Evolutionary conservation across 2,329 filamentous ascomycete genomes (phyloP).

Genomic region (Alternaria consortialis): DNA sequence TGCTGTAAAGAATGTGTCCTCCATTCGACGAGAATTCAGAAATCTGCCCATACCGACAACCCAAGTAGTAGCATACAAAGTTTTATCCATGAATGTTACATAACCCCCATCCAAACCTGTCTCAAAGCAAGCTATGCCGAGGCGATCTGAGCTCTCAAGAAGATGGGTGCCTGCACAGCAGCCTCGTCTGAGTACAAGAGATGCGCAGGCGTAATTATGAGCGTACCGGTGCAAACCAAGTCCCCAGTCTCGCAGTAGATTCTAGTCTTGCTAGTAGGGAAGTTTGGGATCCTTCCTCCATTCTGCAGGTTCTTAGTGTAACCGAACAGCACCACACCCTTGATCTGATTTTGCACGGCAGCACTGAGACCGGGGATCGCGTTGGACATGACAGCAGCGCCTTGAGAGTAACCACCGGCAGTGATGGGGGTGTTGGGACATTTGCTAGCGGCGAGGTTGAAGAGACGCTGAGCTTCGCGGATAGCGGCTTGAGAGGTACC

Average conservation of each 20-base stretch:
- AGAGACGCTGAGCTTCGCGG: slow-evolving; percentile 40
- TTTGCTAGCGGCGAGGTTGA: slow-evolving; percentile 46
- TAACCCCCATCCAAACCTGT: not conserved
- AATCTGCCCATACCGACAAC: not conserved
- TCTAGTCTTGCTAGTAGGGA: slow-evolving; percentile 40
- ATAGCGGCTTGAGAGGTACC: slow-evolving; percentile 46
- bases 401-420: slow-evolving; percentile 53
- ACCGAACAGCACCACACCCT: slow-evolving; percentile 50
- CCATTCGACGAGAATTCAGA: not conserved
- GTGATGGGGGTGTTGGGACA: slow-evolving; percentile 51
- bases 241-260: slow-evolving; percentile 47
- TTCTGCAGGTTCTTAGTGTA: slow-evolving; percentile 51
- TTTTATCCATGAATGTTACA: not conserved
- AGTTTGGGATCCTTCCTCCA: slow-evolving; percentile 44
- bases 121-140: not conserved
- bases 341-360: slow-evolving; percentile 41
- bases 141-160: slow-evolving; percentile 21
- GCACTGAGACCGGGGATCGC: slow-evolving; percentile 37
- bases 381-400: slow-evolving; percentile 47
- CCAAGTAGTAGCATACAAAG: not conserved
- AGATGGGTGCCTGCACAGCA: slow-evolving; percentile 29
- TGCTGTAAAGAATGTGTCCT: not conserved
- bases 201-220: slow-evolving; percentile 43
- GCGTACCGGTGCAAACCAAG: slow-evolving; percentile 43
- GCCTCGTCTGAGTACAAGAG: slow-evolving; percentile 39